These are phyloP conservation scores for Cercospora zeae-maydis DNA, from an alignment of 2,329 filamentous ascomycete species.

Conservation along the genomic window DNA sequence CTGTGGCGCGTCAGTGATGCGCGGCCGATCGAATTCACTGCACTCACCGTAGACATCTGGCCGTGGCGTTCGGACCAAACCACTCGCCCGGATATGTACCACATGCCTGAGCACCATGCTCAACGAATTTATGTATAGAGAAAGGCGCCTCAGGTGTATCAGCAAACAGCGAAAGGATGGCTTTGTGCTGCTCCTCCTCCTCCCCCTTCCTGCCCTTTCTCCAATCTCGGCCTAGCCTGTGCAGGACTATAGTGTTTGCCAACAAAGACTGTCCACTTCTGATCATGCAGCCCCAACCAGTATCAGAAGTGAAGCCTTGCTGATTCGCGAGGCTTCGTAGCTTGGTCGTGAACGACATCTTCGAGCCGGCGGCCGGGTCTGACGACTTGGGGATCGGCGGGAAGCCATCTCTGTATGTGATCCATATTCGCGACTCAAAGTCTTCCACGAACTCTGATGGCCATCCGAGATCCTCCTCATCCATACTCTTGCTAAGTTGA, in stretches of 20 bases:
- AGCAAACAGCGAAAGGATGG: slow-evolving; percentile 76
- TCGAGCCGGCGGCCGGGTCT: slow-evolving; percentile 65
- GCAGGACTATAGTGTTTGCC: slow-evolving; percentile 73
- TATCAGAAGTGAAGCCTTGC: slow-evolving; percentile 83
- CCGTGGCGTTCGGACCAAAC: slow-evolving; percentile 97
- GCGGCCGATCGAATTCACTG: background rate
- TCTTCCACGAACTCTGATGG: slow-evolving; percentile 82
- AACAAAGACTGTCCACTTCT: slow-evolving; percentile 89
- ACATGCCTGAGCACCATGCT: slow-evolving; percentile 79
- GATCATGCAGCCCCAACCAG: slow-evolving; percentile 99
- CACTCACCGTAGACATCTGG: slow-evolving; percentile 84
- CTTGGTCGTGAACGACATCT: slow-evolving; percentile 79
- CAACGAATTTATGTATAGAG: slow-evolving; percentile 91
- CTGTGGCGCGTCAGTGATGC: slow-evolving; percentile 45
- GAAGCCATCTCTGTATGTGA: slow-evolving; percentile 92
- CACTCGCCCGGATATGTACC: slow-evolving; percentile 95
- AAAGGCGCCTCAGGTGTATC: slow-evolving; percentile 84
- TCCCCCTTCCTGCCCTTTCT: slow-evolving; percentile 58
- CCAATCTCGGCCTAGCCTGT: slow-evolving; percentile 82
- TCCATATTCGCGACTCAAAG: slow-evolving; percentile 90
- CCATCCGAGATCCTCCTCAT: slow-evolving; percentile 59
- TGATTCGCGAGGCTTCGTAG: slow-evolving; percentile 77
- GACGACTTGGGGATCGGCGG: slow-evolving; percentile 73
- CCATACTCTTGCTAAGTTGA: slow-evolving; percentile 30
- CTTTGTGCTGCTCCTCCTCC: slow-evolving; percentile 57